Evolutionary conservation across 306 rosid species (phyloP), one percentile per base, ranked within the genome.

Genomic region (Vigna angularis): DNA sequence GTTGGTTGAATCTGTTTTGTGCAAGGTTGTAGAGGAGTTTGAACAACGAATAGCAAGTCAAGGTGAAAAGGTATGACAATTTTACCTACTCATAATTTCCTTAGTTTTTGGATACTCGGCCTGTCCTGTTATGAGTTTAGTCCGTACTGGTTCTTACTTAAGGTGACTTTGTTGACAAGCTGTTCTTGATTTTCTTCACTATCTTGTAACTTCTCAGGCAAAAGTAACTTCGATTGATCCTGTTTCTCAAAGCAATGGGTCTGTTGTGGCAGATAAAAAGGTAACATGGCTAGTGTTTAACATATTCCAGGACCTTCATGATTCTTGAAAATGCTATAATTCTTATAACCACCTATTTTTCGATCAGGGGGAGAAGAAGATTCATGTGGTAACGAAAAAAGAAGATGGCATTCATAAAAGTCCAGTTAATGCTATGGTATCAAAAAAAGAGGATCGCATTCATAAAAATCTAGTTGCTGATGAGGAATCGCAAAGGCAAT

Each of bases 1-100:
- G 99, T 66, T 95, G 85, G 94, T 95, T 36, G 99, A 95, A 85
- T 93, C 99, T 56, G 90, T 95, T 75, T 79, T 95, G 75, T 93
- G 83, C 70, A 91, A 91, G 88, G 93, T 95, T 44, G 89, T 87
- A 78, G 97, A 91, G 85, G 94, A 95, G 87, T 91, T 93, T 76
- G 96, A 93, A 81, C 91, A 81, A 65, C 91, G 97, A 2, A 80
- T 90, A 61, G 84, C 91, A 48, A 77, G 87, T 89, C 94, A 88
- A 83, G 75, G 70, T 78, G 93, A 89, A 72, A 83, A 49, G 93
- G 99, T 94, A 88, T 5, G 74, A 20, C 10, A 55, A 56, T 70
- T 73, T 78, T 63, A 13, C 56, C 67, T 53, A 64, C 28, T 26
- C 28, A 26, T 26, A 26, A 26, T 26, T 26, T 26, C 28, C 28